Conservation (phyloP, 257 asterid genomes). For the Marsdenia floribunda region DNA sequence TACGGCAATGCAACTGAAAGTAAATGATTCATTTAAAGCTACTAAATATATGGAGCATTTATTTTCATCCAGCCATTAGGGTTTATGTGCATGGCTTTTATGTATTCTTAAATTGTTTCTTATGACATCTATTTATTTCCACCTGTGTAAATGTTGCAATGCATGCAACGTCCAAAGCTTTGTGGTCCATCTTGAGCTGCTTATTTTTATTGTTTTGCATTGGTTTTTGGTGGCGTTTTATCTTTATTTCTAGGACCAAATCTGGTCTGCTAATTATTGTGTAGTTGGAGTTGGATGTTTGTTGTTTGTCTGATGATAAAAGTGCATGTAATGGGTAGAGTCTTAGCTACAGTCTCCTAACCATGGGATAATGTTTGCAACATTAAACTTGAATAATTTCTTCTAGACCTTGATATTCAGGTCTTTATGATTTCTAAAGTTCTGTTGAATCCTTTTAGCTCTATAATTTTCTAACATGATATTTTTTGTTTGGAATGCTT, state of each 20-base stretch:
- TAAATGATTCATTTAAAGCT: neutral
- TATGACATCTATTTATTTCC: neutral
- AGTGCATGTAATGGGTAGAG: neutral
- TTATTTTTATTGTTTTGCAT: neutral
- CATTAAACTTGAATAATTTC: neutral
- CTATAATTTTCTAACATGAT: neutral
- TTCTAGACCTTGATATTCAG: neutral
- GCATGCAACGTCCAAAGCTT: neutral
- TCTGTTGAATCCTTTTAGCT: too few species aligned
- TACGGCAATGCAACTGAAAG: neutral
- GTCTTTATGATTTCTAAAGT: neutral
- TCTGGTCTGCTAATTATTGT: neutral
- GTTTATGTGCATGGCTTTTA: neutral
- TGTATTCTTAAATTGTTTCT: neutral
- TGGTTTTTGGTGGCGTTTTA: neutral
- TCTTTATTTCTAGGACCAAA: neutral
- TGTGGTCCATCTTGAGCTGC: neutral
- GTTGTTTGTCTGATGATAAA: neutral
- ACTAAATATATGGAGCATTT: neutral
- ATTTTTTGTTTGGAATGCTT: neutral
- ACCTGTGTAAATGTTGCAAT: neutral
- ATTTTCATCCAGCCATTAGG: neutral
- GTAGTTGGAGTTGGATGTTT: neutral
- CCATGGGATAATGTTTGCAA: neutral
- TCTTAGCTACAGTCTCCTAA: neutral